Conservation (phyloP, 2,329 filamentous ascomycete genomes). For the Leptosphaerulina australis region DNA sequence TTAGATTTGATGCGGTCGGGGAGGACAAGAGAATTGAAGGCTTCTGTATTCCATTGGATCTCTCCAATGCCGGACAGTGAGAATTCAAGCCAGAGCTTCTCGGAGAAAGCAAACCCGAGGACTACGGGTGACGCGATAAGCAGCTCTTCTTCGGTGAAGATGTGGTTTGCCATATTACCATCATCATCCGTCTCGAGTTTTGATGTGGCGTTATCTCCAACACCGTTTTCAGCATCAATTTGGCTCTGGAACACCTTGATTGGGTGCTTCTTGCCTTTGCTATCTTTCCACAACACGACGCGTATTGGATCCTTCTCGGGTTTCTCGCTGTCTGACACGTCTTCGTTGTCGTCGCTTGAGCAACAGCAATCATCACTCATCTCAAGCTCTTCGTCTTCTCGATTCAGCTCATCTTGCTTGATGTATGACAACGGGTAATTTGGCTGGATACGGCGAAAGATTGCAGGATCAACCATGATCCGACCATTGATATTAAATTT, state of each 20-base stretch:
- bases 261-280: slow-evolving; percentile 56
- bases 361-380: slow-evolving; percentile 56
- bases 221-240: slow-evolving; percentile 52
- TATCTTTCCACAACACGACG: slow-evolving; percentile 54
- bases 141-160: slow-evolving; percentile 82
- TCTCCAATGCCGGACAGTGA: slow-evolving; percentile 78
- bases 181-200: slow-evolving; percentile 56
- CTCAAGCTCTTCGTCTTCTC: slow-evolving; percentile 58
- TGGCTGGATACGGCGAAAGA: slow-evolving; percentile 82
- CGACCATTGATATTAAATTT: slow-evolving; percentile 87
- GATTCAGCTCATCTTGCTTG: slow-evolving; percentile 69
- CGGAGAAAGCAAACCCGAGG: slow-evolving; percentile 82
- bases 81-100: slow-evolving; percentile 91
- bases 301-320: slow-evolving; percentile 46
- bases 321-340: slow-evolving; percentile 42
- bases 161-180: slow-evolving; percentile 45
- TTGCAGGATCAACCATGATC: slow-evolving; percentile 84
- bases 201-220: slow-evolving; percentile 55
- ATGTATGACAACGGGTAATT: slow-evolving; percentile 82
- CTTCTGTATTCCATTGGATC: slow-evolving; percentile 82
- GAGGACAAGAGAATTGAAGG: slow-evolving; percentile 82
- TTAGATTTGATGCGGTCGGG: slow-evolving; percentile 65
- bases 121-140: slow-evolving; percentile 84
- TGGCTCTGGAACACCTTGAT: slow-evolving; percentile 57
- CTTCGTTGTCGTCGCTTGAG: slow-evolving; percentile 32